Evolutionary conservation across 176 grass and related monocot genomes (phyloP), one percentile per base, ranked within the genome.

Genomic region (Panicum miliaceum): DNA sequence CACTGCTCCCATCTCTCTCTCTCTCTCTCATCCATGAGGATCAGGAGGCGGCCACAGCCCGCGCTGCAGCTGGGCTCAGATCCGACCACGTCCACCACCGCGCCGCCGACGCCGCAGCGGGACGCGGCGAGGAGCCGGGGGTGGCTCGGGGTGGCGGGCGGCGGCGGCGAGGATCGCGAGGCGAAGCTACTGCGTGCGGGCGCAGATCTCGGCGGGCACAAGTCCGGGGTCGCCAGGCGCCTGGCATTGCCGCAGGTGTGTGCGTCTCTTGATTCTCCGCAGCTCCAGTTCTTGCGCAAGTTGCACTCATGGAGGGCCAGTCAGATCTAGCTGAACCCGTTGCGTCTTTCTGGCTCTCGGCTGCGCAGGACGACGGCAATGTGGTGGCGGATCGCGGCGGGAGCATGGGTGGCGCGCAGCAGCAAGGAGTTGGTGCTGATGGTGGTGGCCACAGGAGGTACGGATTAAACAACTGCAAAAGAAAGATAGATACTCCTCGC

Each of bases 1-100:
- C 74, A 78, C 53, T 68, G 69, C 76, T 35, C 15, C 52, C 25
- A 64, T 16, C 64, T 32, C 58, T 74, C 53, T 41, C 18, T 71
- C 16, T 63, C 69, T 78, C 61, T 80, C 72, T 50, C 88, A 37
- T 71, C 92, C 48, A 97, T 97, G 95, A 94, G 95, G 84, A 97
- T 97, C 83, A 90, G 95, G 81, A 78, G 82, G 92, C 81, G 95
- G 73, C 90, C 88, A 29, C 90, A 91, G 68, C 20, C 78, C 68
- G 79, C 78, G 81, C 71, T 77, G 6, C 64, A 63, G 34, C 58
- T 36, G 47, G 18, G 9, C 27, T 54, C 87, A 94, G 92, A 94
- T 97, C 94, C 88, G 35, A 23, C 64, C 79, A 83, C 84, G 79
- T 91, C 76, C 77, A n/a, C 76, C 77, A n/a, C 42, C 12, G 58